These are phyloP conservation scores for Arachis stenosperma DNA, from an alignment of 306 rosid species.

Conservation along the genomic window DNA sequence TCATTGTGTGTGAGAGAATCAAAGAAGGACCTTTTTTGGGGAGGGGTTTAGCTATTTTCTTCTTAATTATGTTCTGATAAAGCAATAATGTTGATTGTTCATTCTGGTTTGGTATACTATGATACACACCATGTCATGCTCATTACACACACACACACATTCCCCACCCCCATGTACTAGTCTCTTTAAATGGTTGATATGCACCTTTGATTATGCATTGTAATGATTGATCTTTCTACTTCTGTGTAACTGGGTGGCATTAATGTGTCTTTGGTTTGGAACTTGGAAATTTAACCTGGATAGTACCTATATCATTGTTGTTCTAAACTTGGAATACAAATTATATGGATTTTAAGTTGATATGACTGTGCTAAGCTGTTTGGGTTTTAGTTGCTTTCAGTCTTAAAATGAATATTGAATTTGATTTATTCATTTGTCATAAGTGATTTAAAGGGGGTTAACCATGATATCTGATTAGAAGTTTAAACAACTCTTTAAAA, in stretches of 20 bases:
- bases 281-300: conserved; percentile 9
- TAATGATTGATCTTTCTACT: neutral
- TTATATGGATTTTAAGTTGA: conserved; percentile 36
- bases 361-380: conserved; percentile 1
- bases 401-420: conserved; percentile 18
- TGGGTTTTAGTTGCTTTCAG: conserved; percentile 22
- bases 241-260: neutral
- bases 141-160: neutral
- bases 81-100: neutral
- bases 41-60: neutral
- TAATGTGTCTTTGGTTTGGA: neutral
- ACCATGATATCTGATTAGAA: conserved; percentile 26
- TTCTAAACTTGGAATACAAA: neutral
- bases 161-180: neutral
- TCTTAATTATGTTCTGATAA: neutral
- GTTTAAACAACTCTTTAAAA: neutral
- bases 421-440: conserved; percentile 16
- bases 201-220: conserved; percentile 12
- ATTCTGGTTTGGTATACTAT: neutral
- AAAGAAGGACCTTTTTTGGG: neutral
- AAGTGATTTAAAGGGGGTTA: conserved; percentile 5
- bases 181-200: conserved; percentile 14
- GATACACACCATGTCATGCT: conserved; percentile 9
- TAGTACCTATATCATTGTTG: conserved; percentile 22
- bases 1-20: conserved; percentile 8